Percentiles rank a stretch among this genome's conserved stretches.
phyloP scores from a whole-genome alignment of 352 stramenopile species.

The Pythium phragmitis region DNA sequence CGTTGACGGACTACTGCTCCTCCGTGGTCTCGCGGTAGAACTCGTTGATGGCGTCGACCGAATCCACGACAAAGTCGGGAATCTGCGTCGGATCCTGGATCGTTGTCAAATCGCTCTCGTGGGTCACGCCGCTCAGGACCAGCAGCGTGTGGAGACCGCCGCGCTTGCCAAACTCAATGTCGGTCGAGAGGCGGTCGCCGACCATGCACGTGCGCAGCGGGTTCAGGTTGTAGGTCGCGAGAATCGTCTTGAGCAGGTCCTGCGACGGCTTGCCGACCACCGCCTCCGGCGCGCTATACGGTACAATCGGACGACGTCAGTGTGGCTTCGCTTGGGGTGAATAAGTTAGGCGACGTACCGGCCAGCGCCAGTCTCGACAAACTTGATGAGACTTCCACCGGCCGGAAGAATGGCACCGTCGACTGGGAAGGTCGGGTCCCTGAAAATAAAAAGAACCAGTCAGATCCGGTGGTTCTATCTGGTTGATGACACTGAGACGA shows the following conservation, averaged over 20 bases:
- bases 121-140: conserved; percentile 72
- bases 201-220: conserved; percentile 83
- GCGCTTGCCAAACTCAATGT: conserved; percentile 81
- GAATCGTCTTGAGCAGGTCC: conserved; percentile 77
- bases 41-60: conserved; percentile 71
- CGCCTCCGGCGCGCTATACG: conserved; percentile 54
- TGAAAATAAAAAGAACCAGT: conserved; percentile 15
- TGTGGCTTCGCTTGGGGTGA: neutral
- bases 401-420: conserved; percentile 74
- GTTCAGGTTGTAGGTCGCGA: conserved; percentile 67
- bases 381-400: conserved; percentile 66
- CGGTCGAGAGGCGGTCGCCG: conserved; percentile 75
- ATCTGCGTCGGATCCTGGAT: conserved; percentile 58
- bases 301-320: neutral
- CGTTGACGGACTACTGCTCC: neutral
- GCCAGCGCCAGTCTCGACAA: conserved; percentile 64
- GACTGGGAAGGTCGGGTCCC: conserved; percentile 74
- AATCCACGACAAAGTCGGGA: conserved; percentile 67
- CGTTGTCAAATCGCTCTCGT: conserved; percentile 48
- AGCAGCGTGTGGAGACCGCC: conserved; percentile 74
- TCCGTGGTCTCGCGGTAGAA: conserved; percentile 30
- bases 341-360: conserved; percentile 32
- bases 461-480: neutral
- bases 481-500: neutral
- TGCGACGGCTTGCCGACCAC: conserved; percentile 84